A percentile compares a stretch with the other conserved stretches of the same genome.
Conservation (phyloP, 23 red algal species). For the Gracilaria gracilis region DNA sequence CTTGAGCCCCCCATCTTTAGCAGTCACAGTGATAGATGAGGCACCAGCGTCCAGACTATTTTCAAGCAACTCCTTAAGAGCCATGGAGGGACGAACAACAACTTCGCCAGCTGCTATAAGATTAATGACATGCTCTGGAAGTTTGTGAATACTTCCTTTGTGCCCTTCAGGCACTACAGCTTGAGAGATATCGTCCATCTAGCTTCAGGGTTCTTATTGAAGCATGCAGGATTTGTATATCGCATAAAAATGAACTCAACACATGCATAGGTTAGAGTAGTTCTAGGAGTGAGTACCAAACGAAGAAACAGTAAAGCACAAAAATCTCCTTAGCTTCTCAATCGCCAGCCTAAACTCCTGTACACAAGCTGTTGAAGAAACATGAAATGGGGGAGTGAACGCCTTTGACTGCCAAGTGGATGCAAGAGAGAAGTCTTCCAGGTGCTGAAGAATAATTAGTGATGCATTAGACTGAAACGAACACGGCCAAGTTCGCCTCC, state of each 20-base stretch:
- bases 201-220: neutral
- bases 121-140: constrained; percentile 73
- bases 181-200: neutral
- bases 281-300: neutral
- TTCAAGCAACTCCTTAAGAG: constrained; percentile 97
- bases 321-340: neutral
- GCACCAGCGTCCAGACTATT: constrained; percentile 94
- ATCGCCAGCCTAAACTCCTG: too few relatives aligned
- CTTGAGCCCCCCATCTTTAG: constrained; percentile 73
- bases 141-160: constrained; percentile 47
- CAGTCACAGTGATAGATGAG: constrained; percentile 67
- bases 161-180: neutral
- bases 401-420: neutral
- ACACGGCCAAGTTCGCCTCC: too few relatives aligned
- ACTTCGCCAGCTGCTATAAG: constrained; percentile 98
- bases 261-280: neutral
- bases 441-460: neutral
- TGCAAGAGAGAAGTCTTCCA: neutral
- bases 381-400: too few relatives aligned
- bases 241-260: neutral
- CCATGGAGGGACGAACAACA: constrained; percentile 78
- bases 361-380: too few relatives aligned
- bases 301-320: neutral
- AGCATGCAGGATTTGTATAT: neutral
- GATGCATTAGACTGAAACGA: too few relatives aligned